Percentiles rank a stretch among this genome's conserved stretches.
These are phyloP conservation scores for Neocatenulostroma microsporum DNA, from an alignment of 2,329 filamentous ascomycete species.

Conservation along the genomic window DNA sequence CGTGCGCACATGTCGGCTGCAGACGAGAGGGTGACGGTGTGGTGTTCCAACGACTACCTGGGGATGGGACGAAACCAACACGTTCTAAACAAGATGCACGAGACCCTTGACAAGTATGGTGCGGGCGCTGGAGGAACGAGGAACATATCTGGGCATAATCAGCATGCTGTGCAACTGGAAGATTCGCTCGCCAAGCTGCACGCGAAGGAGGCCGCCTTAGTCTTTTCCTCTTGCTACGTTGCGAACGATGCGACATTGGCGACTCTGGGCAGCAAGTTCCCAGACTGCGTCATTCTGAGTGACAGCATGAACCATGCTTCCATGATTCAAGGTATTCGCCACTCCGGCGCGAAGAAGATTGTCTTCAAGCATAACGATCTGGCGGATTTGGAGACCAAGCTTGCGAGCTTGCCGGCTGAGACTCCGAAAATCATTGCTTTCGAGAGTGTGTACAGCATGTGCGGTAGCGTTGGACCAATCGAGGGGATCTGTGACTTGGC, in stretches of 20 bases:
- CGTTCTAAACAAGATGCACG: conserved; percentile 86
- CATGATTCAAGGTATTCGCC: conserved; percentile 98
- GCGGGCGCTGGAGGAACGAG: conserved; percentile 91
- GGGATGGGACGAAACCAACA: conserved; percentile 90
- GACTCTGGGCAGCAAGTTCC: conserved; percentile 92
- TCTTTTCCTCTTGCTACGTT: conserved; percentile 97
- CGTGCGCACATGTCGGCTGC: conserved; percentile 83
- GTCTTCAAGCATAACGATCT: conserved; percentile 99
- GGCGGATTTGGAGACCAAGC: conserved; percentile 83
- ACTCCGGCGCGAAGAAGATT: conserved; percentile 93
- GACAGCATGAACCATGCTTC: conserved; percentile 97
- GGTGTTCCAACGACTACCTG: conserved; percentile 98
- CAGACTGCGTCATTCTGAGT: conserved; percentile 94
- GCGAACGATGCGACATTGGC: conserved; percentile 96
- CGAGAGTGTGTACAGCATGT: conserved; percentile 99
- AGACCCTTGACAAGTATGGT: conserved; percentile 89
- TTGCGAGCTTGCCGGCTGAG: conserved; percentile 75
- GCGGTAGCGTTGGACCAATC: conserved; percentile 91
- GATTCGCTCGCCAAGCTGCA: conserved; percentile 76
- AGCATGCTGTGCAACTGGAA: conserved; percentile 83
- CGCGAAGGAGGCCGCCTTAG: conserved; percentile 81
- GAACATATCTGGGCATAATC: conserved; percentile 98
- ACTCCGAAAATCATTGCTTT: conserved; percentile 98
- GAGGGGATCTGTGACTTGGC: conserved; percentile 92
- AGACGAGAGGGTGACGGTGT: conserved; percentile 86